Evolutionary conservation across 148 eudicot species (phyloP).

Genomic region (Rhododendron molle): DNA sequence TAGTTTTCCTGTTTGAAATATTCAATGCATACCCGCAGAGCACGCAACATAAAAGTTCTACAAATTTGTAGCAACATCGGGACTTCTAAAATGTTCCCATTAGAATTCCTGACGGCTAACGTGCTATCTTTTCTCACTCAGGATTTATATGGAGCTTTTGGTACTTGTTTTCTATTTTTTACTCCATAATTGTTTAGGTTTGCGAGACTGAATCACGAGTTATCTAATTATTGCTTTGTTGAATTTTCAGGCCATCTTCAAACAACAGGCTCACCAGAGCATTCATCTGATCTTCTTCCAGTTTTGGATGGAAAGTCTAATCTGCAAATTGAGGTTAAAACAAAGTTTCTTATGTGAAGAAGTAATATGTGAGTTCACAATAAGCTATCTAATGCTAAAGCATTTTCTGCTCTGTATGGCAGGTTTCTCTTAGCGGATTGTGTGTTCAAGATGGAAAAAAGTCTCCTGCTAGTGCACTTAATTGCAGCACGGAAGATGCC

Average conservation of each 20-base stretch:
- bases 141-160: too few relatives aligned
- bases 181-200: too few relatives aligned
- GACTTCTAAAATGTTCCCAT: too few relatives aligned
- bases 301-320: neutral
- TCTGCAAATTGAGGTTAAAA: constrained; percentile 27
- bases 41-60: neutral
- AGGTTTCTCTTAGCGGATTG: constrained; percentile 23
- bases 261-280: constrained; percentile 18
- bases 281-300: constrained; percentile 18
- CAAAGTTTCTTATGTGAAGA: neutral
- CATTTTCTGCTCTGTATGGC: constrained; percentile 14
- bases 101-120: too few relatives aligned
- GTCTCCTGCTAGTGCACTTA: constrained; percentile 12
- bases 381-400: neutral
- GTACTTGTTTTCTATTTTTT: too few relatives aligned
- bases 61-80: neutral
- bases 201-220: too few relatives aligned
- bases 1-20: too few relatives aligned
- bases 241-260: constrained; percentile 19
- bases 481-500: constrained; percentile 8
- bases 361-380: neutral
- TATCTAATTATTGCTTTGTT: neutral
- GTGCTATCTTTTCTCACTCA: too few relatives aligned
- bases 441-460: constrained; percentile 32
- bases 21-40: neutral